phyloP scores from a whole-genome alignment of 805 yeast genomes.

The Kazachstania kunashirensis region DNA sequence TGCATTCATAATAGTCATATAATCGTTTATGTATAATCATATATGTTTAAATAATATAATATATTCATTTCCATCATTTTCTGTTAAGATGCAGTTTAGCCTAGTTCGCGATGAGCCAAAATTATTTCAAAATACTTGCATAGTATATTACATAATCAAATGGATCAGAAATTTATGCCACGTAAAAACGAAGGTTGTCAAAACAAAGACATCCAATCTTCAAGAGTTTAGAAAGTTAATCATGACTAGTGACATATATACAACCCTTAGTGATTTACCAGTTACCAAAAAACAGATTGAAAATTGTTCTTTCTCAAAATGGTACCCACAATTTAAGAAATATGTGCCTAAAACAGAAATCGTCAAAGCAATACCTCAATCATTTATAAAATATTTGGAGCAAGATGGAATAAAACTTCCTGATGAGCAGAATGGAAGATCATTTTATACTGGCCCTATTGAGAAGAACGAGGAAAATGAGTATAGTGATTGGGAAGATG shows the following conservation, averaged over 20 bases:
- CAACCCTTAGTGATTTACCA: constrained; percentile 15
- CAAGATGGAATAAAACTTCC: constrained; percentile 65
- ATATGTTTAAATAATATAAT: too few species aligned
- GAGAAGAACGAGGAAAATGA: constrained; percentile 47
- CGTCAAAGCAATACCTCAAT: constrained; percentile 47
- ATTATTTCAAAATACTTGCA: too few species aligned
- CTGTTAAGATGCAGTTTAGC: too few species aligned
- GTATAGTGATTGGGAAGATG: constrained; percentile 67
- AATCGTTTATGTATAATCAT: too few species aligned
- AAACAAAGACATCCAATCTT: too few species aligned
- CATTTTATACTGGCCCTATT: constrained; percentile 27
- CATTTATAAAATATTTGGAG: constrained; percentile 49
- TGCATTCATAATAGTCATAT: too few species aligned
- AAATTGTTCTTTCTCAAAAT: constrained; percentile 46
- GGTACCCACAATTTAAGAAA: constrained; percentile 46
- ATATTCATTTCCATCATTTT: too few species aligned
- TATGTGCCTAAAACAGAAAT: constrained; percentile 43
- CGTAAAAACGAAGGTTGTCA: too few species aligned
- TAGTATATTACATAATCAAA: too few species aligned
- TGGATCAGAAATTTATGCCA: too few species aligned
- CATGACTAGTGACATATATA: constrained; percentile 13
- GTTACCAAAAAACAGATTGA: constrained; percentile 36
- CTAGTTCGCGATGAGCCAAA: too few species aligned
- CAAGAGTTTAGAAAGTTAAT: too few species aligned
- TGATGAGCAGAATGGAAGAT: constrained; percentile 29